These are phyloP conservation scores for Sugiyamaella boreocaroliniensis DNA, from an alignment of 805 yeast species.

Conservation along the genomic window DNA sequence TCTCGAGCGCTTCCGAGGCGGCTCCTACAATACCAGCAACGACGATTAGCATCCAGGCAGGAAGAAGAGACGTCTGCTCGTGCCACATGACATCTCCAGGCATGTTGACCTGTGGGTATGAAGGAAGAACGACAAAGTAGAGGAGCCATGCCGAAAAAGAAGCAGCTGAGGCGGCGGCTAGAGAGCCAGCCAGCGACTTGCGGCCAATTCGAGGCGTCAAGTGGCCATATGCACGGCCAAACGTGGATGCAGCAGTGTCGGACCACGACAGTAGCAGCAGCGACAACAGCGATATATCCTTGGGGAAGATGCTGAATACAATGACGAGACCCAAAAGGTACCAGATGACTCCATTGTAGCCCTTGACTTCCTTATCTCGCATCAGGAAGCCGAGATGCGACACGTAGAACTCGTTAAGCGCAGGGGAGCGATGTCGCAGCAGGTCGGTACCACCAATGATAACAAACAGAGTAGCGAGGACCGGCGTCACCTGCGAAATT, in stretches of 20 bases:
- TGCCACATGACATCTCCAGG: conserved; percentile 62
- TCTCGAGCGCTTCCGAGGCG: conserved; percentile 73
- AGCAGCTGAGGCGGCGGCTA: conserved; percentile 79
- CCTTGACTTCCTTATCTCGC: conserved; percentile 70
- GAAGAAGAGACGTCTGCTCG: conserved; percentile 50
- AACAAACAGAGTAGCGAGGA: conserved; percentile 49
- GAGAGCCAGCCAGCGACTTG: conserved; percentile 84
- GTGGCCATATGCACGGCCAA: conserved; percentile 82
- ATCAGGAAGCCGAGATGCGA: conserved; percentile 68
- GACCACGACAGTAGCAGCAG: conserved; percentile 88
- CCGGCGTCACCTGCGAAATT: conserved; percentile 50
- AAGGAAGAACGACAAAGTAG: conserved; percentile 70
- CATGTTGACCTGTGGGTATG: conserved; percentile 41
- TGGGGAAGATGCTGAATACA: conserved; percentile 63
- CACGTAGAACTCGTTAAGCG: conserved; percentile 64
- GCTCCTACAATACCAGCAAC: conserved; percentile 79
- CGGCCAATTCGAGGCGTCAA: conserved; percentile 70
- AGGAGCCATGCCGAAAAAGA: conserved; percentile 54
- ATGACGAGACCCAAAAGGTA: conserved; percentile 72
- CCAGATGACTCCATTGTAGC: conserved; percentile 78
- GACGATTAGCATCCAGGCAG: conserved; percentile 47
- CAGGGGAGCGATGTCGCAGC: conserved; percentile 53
- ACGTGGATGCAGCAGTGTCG: conserved; percentile 92
- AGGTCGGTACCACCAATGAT: conserved; percentile 57
- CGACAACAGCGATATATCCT: conserved; percentile 74